Base-by-base conservation (phyloP, 345 rosid species). In the Gossypium raimondii region DNA sequence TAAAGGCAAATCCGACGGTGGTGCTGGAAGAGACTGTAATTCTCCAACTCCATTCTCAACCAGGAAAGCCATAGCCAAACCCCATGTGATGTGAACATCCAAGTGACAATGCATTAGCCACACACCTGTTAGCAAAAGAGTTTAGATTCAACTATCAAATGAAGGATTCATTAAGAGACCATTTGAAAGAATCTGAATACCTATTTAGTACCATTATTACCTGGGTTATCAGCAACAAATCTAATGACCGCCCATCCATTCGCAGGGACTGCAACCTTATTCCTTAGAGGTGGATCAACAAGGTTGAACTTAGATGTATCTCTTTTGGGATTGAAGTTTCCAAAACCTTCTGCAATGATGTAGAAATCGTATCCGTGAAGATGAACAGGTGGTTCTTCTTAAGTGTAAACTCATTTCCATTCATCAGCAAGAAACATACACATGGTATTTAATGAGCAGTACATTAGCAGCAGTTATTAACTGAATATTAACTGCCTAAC, bases 61-160 rank as follows among this genome's bases (percentile, higher is more conserved):
- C 76, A 92, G 24, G 79, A 92, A 94, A 44, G 89, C 95, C 97
- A 84, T 88, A 22, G 97, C 95, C 70, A 94, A 18, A 16, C 98
- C 97, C 98, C 97, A 92, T 0, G 83, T 67, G 22, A 94, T 87
- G 64, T 94, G 98, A 77, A 88, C 95, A 77, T 94, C 98, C 87
- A 94, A 83, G 87, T 92, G 98, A 78, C 97, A 92, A 73, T 94
- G 98, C 97, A 92, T 86, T 60, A 94, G 13, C 98, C 97, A 94
- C 57, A 89, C 90, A 34, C 98, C 98, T 91, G 81, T 41, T 14
- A 63, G n/a, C 51, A 27, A 60, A 62, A 29, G 25, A n/a, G 51
- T 64, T 64, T 5, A 41, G 43, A 41, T 41, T 43, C 27, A 18
- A 43, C 11, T 27, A 41, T 64, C 50, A 41, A 41, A 64, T 10